Evolutionary conservation across 257 asterid species (phyloP), one percentile per base, ranked within the genome.

Genomic region (Asclepias syriaca): DNA sequence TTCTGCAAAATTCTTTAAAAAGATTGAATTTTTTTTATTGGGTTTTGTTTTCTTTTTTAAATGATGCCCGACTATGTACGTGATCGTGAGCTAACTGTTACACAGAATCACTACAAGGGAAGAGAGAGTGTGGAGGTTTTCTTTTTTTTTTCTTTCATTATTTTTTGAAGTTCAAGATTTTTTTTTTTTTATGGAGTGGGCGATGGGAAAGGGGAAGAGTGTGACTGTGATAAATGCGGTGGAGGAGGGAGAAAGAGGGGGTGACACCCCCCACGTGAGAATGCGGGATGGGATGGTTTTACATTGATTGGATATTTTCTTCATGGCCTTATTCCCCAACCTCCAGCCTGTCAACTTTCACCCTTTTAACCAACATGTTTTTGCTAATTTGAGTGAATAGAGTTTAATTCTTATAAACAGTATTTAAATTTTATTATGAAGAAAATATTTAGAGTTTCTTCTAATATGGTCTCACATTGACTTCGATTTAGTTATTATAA

Each of bases 61-160:
- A 79, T 69, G 74, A 45, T 77, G 79, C 90, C 65, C 64, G 86
- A 84, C 78, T 48, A 73, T 82, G 19, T 87, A 84, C 93, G 93
- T 87, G 96, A 89, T 84, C 91, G 89, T 85, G 96, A 89, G 83
- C 85, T 84, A 83, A 85, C 93, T 81, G 81, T 73, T 68, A 57
- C 74, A 39, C 24, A 10, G 11, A 10, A 54, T 71, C 78, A 60
- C 53, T 66, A 16, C 21, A 50, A 50, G 19, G 19, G 19, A 6
- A 13, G 56, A 43, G 48, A 40, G 45, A 43, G 48, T 16, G 66
- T 48, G 27, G 70, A 63, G 73, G 72, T 77, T 70, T 18, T 43
- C 8, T 40, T 40, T 40, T 40, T 39, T 14, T 3, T 11, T 49
- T 49, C 13, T 4, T 49, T 13, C 34, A 29, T 24, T 24, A 24